Conservation (phyloP, 805 yeast species). For the Candida berthetii region DNA sequence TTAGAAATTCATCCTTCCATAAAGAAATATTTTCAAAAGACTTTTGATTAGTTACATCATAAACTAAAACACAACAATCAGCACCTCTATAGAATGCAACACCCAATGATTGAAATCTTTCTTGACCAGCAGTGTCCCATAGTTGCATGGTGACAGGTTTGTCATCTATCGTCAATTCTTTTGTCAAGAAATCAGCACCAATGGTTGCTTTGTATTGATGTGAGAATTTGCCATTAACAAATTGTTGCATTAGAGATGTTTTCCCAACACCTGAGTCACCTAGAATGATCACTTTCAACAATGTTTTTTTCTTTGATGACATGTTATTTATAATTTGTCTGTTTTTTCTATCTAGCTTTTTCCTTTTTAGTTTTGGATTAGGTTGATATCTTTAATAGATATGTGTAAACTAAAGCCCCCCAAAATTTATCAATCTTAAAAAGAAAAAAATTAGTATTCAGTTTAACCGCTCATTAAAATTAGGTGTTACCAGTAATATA, state of each 20-base stretch:
- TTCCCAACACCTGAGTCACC: conserved; percentile 99
- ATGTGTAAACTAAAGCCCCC: too few species aligned
- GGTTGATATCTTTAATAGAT: too few species aligned
- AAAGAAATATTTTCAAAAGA: conserved; percentile 83
- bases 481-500: too few species aligned
- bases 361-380: too few species aligned
- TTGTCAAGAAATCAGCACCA: conserved; percentile 95
- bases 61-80: conserved; percentile 94
- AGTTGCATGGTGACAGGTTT: conserved; percentile 53
- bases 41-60: conserved; percentile 92
- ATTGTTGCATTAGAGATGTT: conserved; percentile 95
- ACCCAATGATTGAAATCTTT: conserved; percentile 92
- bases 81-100: conserved; percentile 98
- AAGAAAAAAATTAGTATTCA: too few species aligned
- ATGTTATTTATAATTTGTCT: too few species aligned
- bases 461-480: too few species aligned
- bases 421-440: too few species aligned
- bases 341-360: too few species aligned
- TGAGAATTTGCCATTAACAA: conserved; percentile 89
- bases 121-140: conserved; percentile 99
- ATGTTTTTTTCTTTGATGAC: conserved; percentile 58
- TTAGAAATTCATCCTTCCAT: conserved; percentile 94
- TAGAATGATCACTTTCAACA: conserved; percentile 80
- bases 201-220: conserved; percentile 97
- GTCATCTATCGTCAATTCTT: conserved; percentile 83